Conservation (phyloP, 1,284 basidiomycete genomes). For the Ustilago xerochloae region DNA sequence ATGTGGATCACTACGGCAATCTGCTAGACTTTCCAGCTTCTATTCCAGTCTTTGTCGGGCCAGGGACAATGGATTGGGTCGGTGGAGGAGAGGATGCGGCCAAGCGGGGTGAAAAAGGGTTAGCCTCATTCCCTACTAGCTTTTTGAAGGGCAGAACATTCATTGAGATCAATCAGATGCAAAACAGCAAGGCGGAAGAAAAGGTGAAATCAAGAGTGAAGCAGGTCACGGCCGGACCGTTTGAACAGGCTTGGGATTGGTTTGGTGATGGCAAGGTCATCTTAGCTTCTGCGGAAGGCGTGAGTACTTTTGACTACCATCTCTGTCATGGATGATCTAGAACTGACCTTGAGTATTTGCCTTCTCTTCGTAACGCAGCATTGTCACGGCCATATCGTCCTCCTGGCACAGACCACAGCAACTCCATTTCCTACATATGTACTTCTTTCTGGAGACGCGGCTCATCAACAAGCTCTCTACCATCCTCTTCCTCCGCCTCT, state of each 20-base stretch:
- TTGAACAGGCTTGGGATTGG: constrained; percentile 21
- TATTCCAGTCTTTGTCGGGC: constrained; percentile 20
- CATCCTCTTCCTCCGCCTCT: constrained; percentile 19
- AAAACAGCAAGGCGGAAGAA: neutral
- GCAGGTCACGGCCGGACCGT: constrained; percentile 9
- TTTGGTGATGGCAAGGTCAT: constrained; percentile 23
- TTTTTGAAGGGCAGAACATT: constrained; percentile 13
- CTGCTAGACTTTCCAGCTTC: constrained; percentile 15
- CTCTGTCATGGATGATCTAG: neutral
- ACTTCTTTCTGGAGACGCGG: constrained; percentile 22
- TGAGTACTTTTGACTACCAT: constrained; percentile 1
- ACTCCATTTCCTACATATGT: neutral
- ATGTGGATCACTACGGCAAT: constrained; percentile 35
- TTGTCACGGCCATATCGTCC: constrained; percentile 23
- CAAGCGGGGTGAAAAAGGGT: constrained; percentile 10
- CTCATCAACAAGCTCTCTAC: constrained; percentile 32
- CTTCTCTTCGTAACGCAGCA: constrained; percentile 5
- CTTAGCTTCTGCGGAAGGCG: constrained; percentile 17
- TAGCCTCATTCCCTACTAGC: constrained; percentile 15
- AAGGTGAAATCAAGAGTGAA: constrained; percentile 4
- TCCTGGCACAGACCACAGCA: constrained; percentile 11
- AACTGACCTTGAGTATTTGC: neutral
- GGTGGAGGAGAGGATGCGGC: constrained; percentile 26
- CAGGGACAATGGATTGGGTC: constrained; percentile 23
- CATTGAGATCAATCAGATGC: constrained; percentile 11